Percentiles rank a stretch among this genome's conserved stretches.
Evolutionary conservation across 306 rosid species (phyloP).

Genomic region (Lupinus albus): DNA sequence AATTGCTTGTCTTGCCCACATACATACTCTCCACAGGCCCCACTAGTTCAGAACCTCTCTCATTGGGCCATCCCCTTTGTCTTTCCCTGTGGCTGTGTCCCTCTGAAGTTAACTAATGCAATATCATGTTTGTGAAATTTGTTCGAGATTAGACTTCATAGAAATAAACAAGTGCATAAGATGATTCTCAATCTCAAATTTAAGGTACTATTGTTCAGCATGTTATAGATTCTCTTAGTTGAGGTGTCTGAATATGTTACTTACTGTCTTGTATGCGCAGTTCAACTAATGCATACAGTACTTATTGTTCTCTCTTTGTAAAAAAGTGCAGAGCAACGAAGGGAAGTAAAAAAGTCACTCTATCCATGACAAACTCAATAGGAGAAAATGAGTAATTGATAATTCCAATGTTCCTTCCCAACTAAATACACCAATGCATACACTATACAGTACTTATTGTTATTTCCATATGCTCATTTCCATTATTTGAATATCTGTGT

Average conservation of each 20-base stretch:
- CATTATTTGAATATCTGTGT: not conserved
- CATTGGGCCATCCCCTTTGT: not conserved
- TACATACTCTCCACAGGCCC: no score
- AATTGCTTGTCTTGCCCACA: no score
- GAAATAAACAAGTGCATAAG: conserved; percentile 1
- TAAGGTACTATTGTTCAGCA: not conserved
- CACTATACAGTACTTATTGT: not conserved
- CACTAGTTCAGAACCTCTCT: no score
- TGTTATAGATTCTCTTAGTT: not conserved
- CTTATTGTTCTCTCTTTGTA: no score
- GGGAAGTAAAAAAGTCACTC: no score
- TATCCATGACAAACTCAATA: no score
- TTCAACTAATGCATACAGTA: not conserved
- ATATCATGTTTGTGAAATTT: not conserved
- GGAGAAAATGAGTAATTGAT: no score
- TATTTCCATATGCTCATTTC: conserved; percentile 8
- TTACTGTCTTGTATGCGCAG: not conserved
- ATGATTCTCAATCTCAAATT: conserved; percentile 5
- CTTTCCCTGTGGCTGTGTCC: not conserved
- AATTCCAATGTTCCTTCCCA: no score
- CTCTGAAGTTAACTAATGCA: not conserved
- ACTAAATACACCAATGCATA: not conserved
- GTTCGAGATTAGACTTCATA: not conserved
- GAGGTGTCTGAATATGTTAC: not conserved
- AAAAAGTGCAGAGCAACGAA: no score